These are phyloP conservation scores for Darksidea phi DNA, from an alignment of 495 filamentous ascomycete genomes.

Conservation along the genomic window DNA sequence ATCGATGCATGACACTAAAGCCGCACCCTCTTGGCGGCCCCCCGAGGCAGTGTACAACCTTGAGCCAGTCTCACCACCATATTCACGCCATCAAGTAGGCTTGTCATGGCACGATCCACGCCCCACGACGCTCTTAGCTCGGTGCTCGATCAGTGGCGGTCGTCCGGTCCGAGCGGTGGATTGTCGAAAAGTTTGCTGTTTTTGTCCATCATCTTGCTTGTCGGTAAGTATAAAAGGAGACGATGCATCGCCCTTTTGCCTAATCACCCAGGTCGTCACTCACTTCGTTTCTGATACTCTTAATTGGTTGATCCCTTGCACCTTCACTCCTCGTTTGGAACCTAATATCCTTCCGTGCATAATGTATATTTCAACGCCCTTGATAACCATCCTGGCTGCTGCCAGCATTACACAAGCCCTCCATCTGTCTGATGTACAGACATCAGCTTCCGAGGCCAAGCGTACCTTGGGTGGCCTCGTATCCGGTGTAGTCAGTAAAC, in stretches of 20 bases:
- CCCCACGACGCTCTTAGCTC: neutral
- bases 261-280: neutral
- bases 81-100: neutral
- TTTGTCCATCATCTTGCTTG: neutral
- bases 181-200: constrained; percentile 2
- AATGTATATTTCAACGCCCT: constrained; percentile 32
- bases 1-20: constrained; percentile 15
- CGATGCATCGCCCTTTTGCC: neutral
- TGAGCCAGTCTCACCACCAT: neutral
- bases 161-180: neutral
- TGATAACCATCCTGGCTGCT: constrained; percentile 18
- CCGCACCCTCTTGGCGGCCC: constrained; percentile 7
- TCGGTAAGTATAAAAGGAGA: constrained; percentile 1
- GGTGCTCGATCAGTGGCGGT: neutral
- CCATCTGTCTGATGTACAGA: constrained; percentile 19
- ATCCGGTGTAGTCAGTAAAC: constrained; percentile 1
- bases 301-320: neutral
- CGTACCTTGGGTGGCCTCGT: constrained; percentile 3
- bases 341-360: neutral
- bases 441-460: constrained; percentile 6
- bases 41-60: neutral
- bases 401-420: constrained; percentile 18
- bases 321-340: neutral
- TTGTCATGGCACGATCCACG: neutral
- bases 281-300: constrained; percentile 1